A percentile compares a stretch with the other conserved stretches of the same genome.
Conservation (phyloP, 2,329 filamentous ascomycete species). For the Fusarium temperatum region DNA sequence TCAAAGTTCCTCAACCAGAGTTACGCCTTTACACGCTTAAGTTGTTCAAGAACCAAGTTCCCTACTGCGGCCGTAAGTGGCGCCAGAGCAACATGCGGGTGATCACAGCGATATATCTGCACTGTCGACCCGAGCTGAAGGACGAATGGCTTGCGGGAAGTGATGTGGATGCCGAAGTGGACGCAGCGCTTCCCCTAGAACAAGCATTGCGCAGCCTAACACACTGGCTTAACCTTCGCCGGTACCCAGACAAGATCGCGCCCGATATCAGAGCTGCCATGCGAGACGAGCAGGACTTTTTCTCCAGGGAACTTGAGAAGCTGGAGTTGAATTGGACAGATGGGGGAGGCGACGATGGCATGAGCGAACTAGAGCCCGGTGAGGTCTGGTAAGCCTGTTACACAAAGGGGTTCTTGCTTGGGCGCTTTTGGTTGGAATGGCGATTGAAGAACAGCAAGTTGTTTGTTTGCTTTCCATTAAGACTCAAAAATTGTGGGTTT, state of each 20-base stretch:
- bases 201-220: slow-evolving; percentile 89
- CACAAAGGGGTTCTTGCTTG: background rate
- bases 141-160: slow-evolving; percentile 95
- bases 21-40: slow-evolving; percentile 95
- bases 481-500: background rate
- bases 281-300: slow-evolving; percentile 81
- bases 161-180: slow-evolving; percentile 92
- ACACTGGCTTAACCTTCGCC: slow-evolving; percentile 90
- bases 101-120: slow-evolving; percentile 95
- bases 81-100: slow-evolving; percentile 98
- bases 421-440: background rate
- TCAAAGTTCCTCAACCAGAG: slow-evolving; percentile 88
- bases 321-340: slow-evolving; percentile 66
- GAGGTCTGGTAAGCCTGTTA: slow-evolving; percentile 39
- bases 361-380: slow-evolving; percentile 47
- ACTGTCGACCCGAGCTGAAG: slow-evolving; percentile 89
- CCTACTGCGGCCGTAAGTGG: slow-evolving; percentile 98
- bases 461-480: background rate
- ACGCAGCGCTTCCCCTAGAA: slow-evolving; percentile 90
- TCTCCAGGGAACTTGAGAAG: slow-evolving; percentile 78
- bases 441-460: background rate
- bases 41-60: slow-evolving; percentile 97
- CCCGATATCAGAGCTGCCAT: slow-evolving; percentile 65
- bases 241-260: slow-evolving; percentile 82
- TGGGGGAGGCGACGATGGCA: slow-evolving; percentile 46